These are phyloP conservation scores for Pisolithus albus DNA, from an alignment of 768 basidiomycete genomes.

Conservation along the genomic window DNA sequence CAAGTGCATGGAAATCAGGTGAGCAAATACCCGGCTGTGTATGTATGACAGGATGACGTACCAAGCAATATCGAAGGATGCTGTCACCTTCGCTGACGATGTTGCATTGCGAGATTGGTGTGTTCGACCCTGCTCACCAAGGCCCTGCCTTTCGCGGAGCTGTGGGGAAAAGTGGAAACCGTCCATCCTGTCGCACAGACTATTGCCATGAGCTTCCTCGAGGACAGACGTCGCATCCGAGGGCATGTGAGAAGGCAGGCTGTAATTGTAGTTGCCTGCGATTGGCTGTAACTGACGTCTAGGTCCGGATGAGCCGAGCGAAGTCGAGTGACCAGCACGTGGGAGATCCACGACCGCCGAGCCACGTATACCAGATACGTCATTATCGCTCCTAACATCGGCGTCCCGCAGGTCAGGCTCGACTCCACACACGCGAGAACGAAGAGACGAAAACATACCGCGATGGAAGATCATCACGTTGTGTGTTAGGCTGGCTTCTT, in stretches of 20 bases:
- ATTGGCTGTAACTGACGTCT: constrained; percentile 17
- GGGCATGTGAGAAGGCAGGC: constrained; percentile 7
- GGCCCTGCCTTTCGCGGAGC: constrained; percentile 5
- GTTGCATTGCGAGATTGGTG: not conserved
- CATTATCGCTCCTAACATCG: not conserved
- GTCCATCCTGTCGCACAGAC: constrained; percentile 18
- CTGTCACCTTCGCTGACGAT: not conserved
- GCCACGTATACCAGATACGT: constrained; percentile 8
- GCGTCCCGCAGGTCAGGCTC: not conserved
- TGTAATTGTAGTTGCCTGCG: constrained; percentile 2
- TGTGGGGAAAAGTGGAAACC: constrained; percentile 20
- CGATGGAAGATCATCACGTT: constrained; percentile 31
- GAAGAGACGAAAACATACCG: constrained; percentile 15
- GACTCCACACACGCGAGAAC: not conserved
- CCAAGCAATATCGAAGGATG: not conserved
- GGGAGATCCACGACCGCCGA: constrained; percentile 13
- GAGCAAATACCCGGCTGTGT: not conserved
- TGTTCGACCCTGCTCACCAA: constrained; percentile 11
- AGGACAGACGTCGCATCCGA: constrained; percentile 5
- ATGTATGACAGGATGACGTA: not conserved
- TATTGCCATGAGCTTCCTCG: constrained; percentile 21
- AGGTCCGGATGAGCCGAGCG: constrained; percentile 8
- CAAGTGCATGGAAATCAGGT: not conserved
- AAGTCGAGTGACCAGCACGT: constrained; percentile 14
- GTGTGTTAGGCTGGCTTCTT: constrained; percentile 7